Evolutionary conservation across 345 rosid genomes (phyloP).

Genomic region (Conringia planisiliqua): DNA sequence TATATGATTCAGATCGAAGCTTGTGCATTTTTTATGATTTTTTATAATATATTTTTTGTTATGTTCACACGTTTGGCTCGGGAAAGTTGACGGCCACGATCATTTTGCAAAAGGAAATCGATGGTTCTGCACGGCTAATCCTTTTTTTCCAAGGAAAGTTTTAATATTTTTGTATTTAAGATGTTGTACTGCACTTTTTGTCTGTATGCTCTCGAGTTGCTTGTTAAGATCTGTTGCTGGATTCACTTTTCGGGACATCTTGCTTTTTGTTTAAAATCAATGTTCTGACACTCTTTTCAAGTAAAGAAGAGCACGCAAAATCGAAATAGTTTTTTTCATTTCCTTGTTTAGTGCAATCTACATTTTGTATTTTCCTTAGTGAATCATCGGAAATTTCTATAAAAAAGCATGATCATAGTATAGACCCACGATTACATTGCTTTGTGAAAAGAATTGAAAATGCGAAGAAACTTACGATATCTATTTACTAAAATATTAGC

Average conservation of each 20-base stretch:
- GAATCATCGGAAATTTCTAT: too few species aligned
- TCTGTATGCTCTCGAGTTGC: constrained; percentile 18
- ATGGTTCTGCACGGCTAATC: constrained; percentile 34
- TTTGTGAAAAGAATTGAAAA: neutral
- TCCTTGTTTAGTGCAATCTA: neutral
- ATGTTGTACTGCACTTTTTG: constrained; percentile 6
- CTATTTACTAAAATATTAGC: neutral
- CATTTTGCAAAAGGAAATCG: constrained; percentile 23
- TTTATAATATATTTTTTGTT: neutral
- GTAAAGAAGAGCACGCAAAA: neutral
- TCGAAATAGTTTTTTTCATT: neutral
- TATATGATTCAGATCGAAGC: constrained; percentile 32
- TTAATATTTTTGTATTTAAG: neutral
- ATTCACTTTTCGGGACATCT: constrained; percentile 20
- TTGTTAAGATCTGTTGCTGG: constrained; percentile 19
- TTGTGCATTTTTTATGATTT: neutral
- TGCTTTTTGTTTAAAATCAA: neutral
- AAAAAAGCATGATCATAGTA: neutral
- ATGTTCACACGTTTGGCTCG: constrained; percentile 33
- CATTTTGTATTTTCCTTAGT: too few species aligned
- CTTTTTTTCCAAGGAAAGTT: neutral
- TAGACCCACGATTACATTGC: neutral
- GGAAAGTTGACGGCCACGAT: constrained; percentile 35
- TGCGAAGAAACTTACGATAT: neutral
- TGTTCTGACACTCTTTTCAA: neutral